Conservation (phyloP, 2,329 filamentous ascomycete genomes). For the Fusarium nanum region DNA sequence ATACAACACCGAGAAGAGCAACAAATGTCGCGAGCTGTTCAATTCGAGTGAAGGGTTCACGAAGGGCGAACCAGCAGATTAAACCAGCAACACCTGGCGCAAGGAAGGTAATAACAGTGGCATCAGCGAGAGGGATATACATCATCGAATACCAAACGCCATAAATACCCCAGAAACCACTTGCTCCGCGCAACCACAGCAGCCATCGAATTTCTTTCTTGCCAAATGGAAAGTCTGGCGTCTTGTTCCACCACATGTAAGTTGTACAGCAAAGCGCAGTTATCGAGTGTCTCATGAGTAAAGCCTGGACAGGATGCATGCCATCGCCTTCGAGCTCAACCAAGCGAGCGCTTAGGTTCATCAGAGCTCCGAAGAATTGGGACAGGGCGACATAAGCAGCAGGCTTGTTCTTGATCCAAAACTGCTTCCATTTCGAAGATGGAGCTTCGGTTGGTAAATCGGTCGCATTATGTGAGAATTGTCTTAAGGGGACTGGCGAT, state of each 20-base stretch:
- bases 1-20: conserved; percentile 81
- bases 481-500: conserved; percentile 38
- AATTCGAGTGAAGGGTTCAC: conserved; percentile 80
- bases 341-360: conserved; percentile 85
- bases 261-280: conserved; percentile 73
- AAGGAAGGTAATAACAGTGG: conserved; percentile 90
- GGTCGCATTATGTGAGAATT: conserved; percentile 11
- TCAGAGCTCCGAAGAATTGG: conserved; percentile 84
- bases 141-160: conserved; percentile 76
- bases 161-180: conserved; percentile 82
- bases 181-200: conserved; percentile 74
- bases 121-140: conserved; percentile 87
- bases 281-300: conserved; percentile 82
- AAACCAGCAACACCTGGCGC: conserved; percentile 83
- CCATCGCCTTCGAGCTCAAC: conserved; percentile 77
- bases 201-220: conserved; percentile 73
- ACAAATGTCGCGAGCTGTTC: conserved; percentile 82
- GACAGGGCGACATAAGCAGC: conserved; percentile 78
- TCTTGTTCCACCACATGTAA: conserved; percentile 79
- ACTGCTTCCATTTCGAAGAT: conserved; percentile 45
- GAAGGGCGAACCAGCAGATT: conserved; percentile 78
- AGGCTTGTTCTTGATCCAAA: conserved; percentile 77
- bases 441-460: conserved; percentile 17
- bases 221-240: conserved; percentile 78
- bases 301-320: conserved; percentile 86